A percentile compares a stretch with the other conserved stretches of the same genome.
These are phyloP conservation scores for Bipolaris gigantea DNA, from an alignment of 2,329 filamentous ascomycete genomes.

Conservation along the genomic window DNA sequence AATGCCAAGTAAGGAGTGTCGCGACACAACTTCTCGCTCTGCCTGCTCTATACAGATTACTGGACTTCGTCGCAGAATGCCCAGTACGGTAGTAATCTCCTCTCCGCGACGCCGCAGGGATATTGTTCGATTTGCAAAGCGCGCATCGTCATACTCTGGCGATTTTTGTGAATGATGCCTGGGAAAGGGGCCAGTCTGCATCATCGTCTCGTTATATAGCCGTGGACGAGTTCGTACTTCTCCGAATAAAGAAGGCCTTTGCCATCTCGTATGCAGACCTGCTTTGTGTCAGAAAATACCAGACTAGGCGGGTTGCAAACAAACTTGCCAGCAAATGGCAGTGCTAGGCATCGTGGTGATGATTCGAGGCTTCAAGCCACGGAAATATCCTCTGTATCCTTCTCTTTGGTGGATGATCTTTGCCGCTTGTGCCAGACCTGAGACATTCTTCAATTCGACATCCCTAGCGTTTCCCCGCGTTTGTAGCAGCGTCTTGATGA, in stretches of 20 bases:
- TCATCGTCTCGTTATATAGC: conserved; percentile 21
- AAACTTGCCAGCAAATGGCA: conserved; percentile 90
- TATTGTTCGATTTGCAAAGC: conserved; percentile 17
- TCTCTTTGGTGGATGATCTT: conserved; percentile 80
- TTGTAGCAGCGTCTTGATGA: conserved; percentile 96
- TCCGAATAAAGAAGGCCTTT: conserved; percentile 65
- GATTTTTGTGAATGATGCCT: conserved; percentile 4
- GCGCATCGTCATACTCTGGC: conserved; percentile 10
- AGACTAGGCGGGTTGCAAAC: not conserved
- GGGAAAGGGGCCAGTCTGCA: conserved; percentile 2
- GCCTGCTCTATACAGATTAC: conserved; percentile 19
- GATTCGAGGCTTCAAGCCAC: conserved; percentile 85
- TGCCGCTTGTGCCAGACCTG: conserved; percentile 77
- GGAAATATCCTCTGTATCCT: conserved; percentile 85
- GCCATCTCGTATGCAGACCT: conserved; percentile 70
- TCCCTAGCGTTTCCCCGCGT: conserved; percentile 85
- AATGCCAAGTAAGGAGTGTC: conserved; percentile 23
- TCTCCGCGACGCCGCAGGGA: conserved; percentile 16
- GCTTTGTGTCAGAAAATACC: conserved; percentile 13
- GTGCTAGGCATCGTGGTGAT: conserved; percentile 98
- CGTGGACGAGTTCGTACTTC: conserved; percentile 35
- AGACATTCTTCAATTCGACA: conserved; percentile 80
- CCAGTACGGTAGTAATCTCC: conserved; percentile 15
- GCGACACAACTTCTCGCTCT: conserved; percentile 16
- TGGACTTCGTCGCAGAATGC: conserved; percentile 25